Evolutionary conservation across 768 basidiomycete species (phyloP).

Genomic region (Psilocybe subaeruginosa): DNA sequence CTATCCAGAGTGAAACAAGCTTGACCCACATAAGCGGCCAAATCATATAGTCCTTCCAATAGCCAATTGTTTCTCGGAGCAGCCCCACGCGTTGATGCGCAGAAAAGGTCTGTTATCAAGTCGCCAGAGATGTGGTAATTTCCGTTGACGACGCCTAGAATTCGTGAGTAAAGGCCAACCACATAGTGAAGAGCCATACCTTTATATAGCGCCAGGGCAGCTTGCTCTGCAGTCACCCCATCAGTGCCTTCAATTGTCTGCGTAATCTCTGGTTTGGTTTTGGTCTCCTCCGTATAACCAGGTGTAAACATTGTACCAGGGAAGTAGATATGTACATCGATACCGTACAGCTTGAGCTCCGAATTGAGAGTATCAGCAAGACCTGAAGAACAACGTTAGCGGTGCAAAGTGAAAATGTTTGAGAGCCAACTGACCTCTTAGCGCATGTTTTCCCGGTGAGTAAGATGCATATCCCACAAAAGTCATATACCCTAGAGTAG

Average conservation of each 20-base stretch:
- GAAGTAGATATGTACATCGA: constrained; percentile 80
- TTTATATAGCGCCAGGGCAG: constrained; percentile 39
- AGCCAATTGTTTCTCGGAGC: constrained; percentile 62
- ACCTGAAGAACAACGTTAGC: constrained; percentile 42
- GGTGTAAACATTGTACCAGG: constrained; percentile 82
- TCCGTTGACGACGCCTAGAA: constrained; percentile 65
- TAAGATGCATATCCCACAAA: constrained; percentile 83
- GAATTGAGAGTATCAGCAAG: constrained; percentile 83
- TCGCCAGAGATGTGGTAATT: constrained; percentile 79
- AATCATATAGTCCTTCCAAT: constrained; percentile 54
- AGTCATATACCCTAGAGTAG: constrained; percentile 73
- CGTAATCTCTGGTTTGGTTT: constrained; percentile 74
- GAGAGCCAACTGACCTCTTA: constrained; percentile 61
- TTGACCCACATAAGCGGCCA: constrained; percentile 47
- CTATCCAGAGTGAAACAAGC: constrained; percentile 1
- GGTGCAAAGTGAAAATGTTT: neutral
- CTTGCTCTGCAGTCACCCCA: constrained; percentile 62
- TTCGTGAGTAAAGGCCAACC: neutral
- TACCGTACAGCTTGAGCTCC: constrained; percentile 78
- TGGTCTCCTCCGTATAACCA: constrained; percentile 77
- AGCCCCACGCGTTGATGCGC: constrained; percentile 66
- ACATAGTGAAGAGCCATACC: neutral
- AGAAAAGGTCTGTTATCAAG: constrained; percentile 67
- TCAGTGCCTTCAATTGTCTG: constrained; percentile 74
- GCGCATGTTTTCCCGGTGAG: constrained; percentile 82